A percentile compares a stretch with the other conserved stretches of the same genome.
These are phyloP conservation scores for Halophytophthora batemanensis DNA, from an alignment of 352 stramenopile genomes.

Conservation along the genomic window DNA sequence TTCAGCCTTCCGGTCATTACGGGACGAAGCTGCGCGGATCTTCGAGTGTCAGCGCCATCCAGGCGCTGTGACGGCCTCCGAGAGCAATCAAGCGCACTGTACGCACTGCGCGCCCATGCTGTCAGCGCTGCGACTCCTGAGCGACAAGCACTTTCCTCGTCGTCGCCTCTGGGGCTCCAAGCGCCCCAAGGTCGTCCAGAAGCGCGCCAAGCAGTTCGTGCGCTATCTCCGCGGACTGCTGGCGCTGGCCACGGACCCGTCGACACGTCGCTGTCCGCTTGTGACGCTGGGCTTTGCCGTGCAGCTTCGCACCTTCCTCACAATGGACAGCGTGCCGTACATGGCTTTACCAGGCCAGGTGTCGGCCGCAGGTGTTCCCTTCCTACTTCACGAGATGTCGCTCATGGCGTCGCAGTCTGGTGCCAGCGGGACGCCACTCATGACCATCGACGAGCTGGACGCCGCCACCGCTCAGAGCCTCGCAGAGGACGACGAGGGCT, in stretches of 20 bases:
- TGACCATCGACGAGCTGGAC: constrained; percentile 47
- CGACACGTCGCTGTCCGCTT: constrained; percentile 52
- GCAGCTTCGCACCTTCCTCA: constrained; percentile 62
- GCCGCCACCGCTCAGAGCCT: constrained; percentile 11
- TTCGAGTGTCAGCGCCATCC: constrained; percentile 32
- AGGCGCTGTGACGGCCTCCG: neutral
- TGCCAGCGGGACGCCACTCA: constrained; percentile 40
- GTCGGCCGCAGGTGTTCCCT: constrained; percentile 36
- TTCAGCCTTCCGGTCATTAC: constrained; percentile 61
- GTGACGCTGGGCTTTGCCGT: constrained; percentile 47
- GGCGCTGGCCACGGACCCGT: constrained; percentile 44
- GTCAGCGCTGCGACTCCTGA: constrained; percentile 39
- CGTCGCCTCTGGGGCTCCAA: constrained; percentile 63
- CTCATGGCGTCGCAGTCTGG: constrained; percentile 23
- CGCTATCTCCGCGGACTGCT: constrained; percentile 56
- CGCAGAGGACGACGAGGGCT: constrained; percentile 27
- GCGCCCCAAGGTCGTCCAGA: constrained; percentile 31
- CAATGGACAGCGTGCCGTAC: constrained; percentile 44
- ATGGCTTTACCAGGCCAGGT: constrained; percentile 30
- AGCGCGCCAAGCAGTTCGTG: constrained; percentile 50
- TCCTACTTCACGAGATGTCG: constrained; percentile 41
- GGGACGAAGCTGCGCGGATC: constrained; percentile 45
- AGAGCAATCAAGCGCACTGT: constrained; percentile 41
- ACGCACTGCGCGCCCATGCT: constrained; percentile 55
- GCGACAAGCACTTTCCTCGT: constrained; percentile 43